Base-by-base conservation (phyloP, 73 alveolate species). In the Paramecium bursaria region DNA sequence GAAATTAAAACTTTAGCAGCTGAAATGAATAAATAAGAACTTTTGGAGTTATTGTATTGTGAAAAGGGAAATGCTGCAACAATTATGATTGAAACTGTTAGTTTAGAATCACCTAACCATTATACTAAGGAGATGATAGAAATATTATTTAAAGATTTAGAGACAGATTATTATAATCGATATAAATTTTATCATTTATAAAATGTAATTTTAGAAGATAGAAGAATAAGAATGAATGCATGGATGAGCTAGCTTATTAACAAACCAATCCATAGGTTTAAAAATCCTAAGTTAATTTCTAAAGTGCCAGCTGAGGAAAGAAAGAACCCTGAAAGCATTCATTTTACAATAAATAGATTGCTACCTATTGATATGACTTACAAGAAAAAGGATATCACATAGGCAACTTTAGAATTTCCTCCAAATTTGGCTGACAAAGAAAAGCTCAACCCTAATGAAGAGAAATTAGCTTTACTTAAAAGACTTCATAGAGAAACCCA, bases 21-120 rank as follows among this genome's bases (percentile, higher is more conserved):
- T 26, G 98, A 95, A 57, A 95, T 96, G 86, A 96, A 96, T 75
- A 90, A 93, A 61, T 74, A 86, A 73, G 99, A 96, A 60, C 75
- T 96, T 30, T 92, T 90, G 30, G 90, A 94, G 49, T 87, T 96
- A 17, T 90, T 96, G 17, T 77, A 87, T 9, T 96, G 95, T 4
- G 98, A 94, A 61, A 96, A 96, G 74, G 99, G 99, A 11, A 86
- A 93, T 14, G 95, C 98, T 48, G 99, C 98, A 21, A 95, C 91
- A 87, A 94, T 92, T 46, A 96, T 96, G 87, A 94, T 96, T 35
- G 95, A 91, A 73, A 93, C 96, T 46, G 77, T 95, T 49, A 94
- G 91, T 46, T 87, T 96, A 54, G 79, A 73, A 19, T 97, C 93
- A 74, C 99, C 99, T 2, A 86, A 90, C 22, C 98, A 88, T 86